Evolutionary conservation across 2,329 filamentous ascomycete genomes (phyloP), one percentile per base, ranked within the genome.

Genomic region (Diaporthe amygdali): DNA sequence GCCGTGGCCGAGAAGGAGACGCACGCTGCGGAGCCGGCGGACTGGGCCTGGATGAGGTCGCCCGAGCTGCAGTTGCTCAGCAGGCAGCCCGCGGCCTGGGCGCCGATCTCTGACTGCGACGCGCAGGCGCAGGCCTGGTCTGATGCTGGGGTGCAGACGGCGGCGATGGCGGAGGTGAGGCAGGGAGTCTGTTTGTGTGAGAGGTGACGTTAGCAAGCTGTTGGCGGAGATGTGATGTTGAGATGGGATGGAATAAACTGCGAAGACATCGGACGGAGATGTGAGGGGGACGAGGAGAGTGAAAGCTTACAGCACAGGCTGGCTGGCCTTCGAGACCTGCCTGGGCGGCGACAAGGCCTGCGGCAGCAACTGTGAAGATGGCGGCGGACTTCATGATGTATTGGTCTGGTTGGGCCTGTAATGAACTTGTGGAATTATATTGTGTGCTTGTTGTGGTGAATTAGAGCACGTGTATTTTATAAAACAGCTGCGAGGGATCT

Each of bases 41-140:
- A 76, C 67, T 77, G 72, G 20, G 81, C 82, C 20, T 73, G 54
- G 8, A 70, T 30, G 20, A 84, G 74, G 8, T 77, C 76, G 4
- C 54, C 32, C 8, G 72, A 41, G 66, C 22, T 61, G 77, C 83
- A 85, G 61, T 70, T 70, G 3, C 39, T 8, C 22, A 82, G 49
- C 30, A 84, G 77, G 73, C 82, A 83, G 6, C 77, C 70, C 0
- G 76, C 77, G 27, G 75, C 79, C 69, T 71, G 66, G 56, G 47
- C 69, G 70, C 71, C 78, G 70, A 84, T 83, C 68, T 69, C 74
- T 17, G 75, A 39, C 73, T 81, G 74, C 0, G 75, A 78, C 3
- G 80, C 86, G 81, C 88, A 89, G 76, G 87, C 86, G 82, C 88
- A 90, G 64, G 76, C 78, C 52, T 80, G 76, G 78, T 90, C 86